Evolutionary conservation across 2,329 filamentous ascomycete species (phyloP).

Genomic region (Diaporthe ilicicola): DNA sequence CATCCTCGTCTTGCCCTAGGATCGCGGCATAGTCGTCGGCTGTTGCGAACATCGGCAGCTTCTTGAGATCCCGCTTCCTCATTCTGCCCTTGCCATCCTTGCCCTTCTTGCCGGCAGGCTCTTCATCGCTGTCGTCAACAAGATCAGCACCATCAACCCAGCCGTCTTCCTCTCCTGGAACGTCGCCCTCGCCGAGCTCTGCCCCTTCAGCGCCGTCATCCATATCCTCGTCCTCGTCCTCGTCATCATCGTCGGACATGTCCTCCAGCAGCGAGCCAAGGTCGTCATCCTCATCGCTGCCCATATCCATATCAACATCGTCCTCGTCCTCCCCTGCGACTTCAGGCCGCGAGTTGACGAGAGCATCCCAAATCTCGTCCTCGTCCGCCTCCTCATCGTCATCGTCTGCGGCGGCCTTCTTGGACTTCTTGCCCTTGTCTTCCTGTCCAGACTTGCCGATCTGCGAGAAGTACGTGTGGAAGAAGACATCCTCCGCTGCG

Average conservation of each 20-base stretch:
- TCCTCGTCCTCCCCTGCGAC: constrained; percentile 69
- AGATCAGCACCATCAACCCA: constrained; percentile 63
- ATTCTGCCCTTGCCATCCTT: constrained; percentile 52
- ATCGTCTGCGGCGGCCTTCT: constrained; percentile 54
- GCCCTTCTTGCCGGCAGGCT: constrained; percentile 43
- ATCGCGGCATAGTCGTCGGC: constrained; percentile 92
- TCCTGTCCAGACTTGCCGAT: constrained; percentile 69
- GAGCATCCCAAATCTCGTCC: constrained; percentile 90
- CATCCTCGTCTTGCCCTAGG: constrained; percentile 75
- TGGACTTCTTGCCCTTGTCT: constrained; percentile 45
- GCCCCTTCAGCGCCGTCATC: constrained; percentile 49
- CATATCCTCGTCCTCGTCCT: constrained; percentile 54
- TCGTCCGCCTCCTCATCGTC: constrained; percentile 69
- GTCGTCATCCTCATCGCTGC: constrained; percentile 56
- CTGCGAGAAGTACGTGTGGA: constrained; percentile 94
- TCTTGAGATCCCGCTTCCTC: constrained; percentile 86
- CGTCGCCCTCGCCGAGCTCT: constrained; percentile 46
- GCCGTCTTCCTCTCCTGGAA: constrained; percentile 57
- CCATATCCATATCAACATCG: constrained; percentile 57
- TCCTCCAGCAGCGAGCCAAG: constrained; percentile 39
- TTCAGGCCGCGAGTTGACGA: constrained; percentile 83
- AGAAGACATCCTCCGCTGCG: constrained; percentile 93
- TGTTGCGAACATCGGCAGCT: constrained; percentile 90
- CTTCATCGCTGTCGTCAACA: constrained; percentile 52
- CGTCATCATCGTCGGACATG: constrained; percentile 50